A percentile compares a stretch with the other conserved stretches of the same genome.
These are phyloP conservation scores for Leptodontidium sp. DNA, from an alignment of 2,329 filamentous ascomycete genomes.

Conservation along the genomic window DNA sequence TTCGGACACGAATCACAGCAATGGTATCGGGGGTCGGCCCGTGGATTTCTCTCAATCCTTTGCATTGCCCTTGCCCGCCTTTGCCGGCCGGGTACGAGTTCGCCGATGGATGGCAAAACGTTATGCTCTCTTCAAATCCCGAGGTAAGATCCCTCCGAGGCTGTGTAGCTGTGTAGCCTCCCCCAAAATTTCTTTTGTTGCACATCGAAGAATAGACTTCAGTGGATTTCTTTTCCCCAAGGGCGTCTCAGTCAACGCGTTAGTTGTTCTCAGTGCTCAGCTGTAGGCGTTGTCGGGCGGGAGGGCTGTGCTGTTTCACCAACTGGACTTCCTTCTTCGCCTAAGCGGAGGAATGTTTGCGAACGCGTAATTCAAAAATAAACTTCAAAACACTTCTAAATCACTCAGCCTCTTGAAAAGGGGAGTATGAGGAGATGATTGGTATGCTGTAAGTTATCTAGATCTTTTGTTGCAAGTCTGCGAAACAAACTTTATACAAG, in stretches of 20 bases:
- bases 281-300: no score
- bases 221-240: background rate
- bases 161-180: no score
- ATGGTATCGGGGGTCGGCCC: background rate
- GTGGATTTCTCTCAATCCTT: background rate
- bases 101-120: background rate
- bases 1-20: conserved; percentile 4
- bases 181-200: conserved; percentile 1
- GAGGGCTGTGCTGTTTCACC: no score
- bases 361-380: no score
- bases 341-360: no score
- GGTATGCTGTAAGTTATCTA: no score
- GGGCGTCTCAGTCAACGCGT: no score
- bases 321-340: no score
- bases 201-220: conserved; percentile 19
- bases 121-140: background rate
- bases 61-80: background rate
- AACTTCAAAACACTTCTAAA: no score
- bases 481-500: background rate
- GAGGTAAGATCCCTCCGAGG: background rate
- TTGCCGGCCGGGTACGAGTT: background rate
- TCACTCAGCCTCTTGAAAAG: no score
- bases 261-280: no score
- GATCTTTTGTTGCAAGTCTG: background rate
- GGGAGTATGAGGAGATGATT: no score